Evolutionary conservation across 352 stramenopile species (phyloP).

Genomic region (Globisporangium acanthophoron): DNA sequence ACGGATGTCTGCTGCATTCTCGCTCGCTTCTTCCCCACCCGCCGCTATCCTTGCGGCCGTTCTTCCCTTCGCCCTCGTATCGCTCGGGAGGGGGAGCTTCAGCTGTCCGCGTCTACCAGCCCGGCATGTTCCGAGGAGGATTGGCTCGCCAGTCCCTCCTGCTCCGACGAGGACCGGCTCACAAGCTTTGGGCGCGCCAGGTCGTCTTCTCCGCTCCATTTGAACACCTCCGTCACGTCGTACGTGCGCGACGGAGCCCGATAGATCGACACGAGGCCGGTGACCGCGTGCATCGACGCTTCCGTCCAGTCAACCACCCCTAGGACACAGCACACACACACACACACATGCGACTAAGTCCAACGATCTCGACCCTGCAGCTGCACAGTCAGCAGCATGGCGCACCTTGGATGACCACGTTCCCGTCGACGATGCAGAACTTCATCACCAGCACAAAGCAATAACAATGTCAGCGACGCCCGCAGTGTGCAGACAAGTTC

Average conservation of each 20-base stretch:
- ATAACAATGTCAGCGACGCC: not conserved
- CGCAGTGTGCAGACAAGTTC: no score
- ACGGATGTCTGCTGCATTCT: no score
- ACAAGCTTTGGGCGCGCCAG: not conserved
- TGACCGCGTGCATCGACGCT: not conserved
- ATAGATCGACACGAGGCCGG: not conserved
- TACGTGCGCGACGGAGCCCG: not conserved
- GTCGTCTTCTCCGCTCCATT: not conserved
- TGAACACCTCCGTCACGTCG: not conserved
- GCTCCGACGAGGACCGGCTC: not conserved
- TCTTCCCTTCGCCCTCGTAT: no score
- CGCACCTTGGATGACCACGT: not conserved
- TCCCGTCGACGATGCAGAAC: constrained; percentile 1
- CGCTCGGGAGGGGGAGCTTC: no score
- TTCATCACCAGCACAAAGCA: not conserved
- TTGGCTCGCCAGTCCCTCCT: no score
- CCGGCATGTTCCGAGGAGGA: no score
- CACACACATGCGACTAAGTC: not conserved
- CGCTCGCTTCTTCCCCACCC: no score
- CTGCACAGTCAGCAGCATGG: not conserved
- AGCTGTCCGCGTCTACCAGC: no score
- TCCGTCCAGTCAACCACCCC: not conserved
- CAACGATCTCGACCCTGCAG: no score
- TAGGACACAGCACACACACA: not conserved
- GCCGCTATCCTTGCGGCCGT: no score